Percentiles rank a stretch among this genome's conserved stretches.
Conservation (phyloP, 345 rosid genomes). For the Eucalyptus lansdowneana region DNA sequence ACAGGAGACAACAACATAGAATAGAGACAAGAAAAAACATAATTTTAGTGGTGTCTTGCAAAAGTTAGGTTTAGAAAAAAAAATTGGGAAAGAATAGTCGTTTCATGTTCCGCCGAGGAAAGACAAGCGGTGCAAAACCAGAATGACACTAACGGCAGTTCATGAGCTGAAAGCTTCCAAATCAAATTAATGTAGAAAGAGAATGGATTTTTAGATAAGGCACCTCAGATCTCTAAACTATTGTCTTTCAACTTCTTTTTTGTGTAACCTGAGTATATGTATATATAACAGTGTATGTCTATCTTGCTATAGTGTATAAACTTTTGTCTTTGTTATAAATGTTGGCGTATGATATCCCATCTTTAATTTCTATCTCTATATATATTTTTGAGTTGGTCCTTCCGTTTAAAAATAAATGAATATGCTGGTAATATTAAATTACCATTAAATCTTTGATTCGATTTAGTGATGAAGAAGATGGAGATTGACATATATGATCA, state of each 20-base stretch:
- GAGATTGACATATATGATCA: not conserved
- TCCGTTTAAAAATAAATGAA: not conserved
- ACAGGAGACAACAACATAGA: not conserved
- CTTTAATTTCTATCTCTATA: too few species aligned
- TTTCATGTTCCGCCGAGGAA: not conserved
- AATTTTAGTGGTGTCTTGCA: not conserved
- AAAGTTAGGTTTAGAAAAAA: not conserved
- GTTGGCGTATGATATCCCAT: too few species aligned
- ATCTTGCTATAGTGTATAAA: too few species aligned
- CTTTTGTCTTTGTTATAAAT: too few species aligned
- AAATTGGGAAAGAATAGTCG: not conserved
- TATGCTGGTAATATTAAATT: not conserved
- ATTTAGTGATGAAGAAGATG: not conserved
- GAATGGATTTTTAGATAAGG: not conserved
- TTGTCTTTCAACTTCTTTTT: not conserved
- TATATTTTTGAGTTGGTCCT: not conserved
- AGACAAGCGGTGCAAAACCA: not conserved
- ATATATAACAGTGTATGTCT: not conserved
- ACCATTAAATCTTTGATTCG: not conserved
- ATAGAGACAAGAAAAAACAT: not conserved
- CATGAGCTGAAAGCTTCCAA: not conserved
- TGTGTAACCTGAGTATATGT: not conserved
- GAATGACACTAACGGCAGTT: not conserved
- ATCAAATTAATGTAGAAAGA: not conserved
- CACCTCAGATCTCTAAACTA: fast-evolving